Conservation (phyloP, 2,329 filamentous ascomycete genomes). For the Colletotrichum kahawae region DNA sequence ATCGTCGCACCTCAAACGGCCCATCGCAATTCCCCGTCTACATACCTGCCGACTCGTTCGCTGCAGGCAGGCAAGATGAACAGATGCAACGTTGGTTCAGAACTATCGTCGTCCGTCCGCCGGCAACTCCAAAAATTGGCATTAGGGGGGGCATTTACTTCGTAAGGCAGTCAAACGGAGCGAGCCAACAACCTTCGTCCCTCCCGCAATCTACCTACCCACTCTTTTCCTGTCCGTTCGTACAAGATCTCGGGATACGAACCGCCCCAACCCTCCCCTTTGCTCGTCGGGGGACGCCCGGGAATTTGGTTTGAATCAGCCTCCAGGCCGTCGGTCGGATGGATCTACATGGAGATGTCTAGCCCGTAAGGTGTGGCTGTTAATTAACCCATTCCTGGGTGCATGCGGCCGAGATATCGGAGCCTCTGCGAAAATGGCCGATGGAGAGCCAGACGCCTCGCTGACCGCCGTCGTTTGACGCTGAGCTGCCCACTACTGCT, state of each 20-base stretch:
- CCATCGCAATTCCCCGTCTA: not conserved
- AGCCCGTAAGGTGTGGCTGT: constrained; percentile 1
- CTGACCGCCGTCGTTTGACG: constrained; percentile 2
- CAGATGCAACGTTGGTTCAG: not conserved
- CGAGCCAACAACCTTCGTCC: not conserved
- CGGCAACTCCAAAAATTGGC: not conserved
- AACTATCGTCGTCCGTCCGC: not conserved
- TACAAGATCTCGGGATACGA: not conserved
- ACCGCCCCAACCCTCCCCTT: not conserved
- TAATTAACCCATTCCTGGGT: constrained; percentile 6
- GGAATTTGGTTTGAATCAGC: not conserved
- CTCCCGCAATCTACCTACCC: not conserved
- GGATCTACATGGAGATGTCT: not conserved
- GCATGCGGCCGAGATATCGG: constrained; percentile 6
- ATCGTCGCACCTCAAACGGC: not conserved
- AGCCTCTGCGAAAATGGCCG: constrained; percentile 8
- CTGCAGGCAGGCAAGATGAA: not conserved
- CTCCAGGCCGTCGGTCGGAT: constrained; percentile 1
- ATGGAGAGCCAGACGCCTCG: not conserved
- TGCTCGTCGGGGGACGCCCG: not conserved
- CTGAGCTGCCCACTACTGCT: not conserved
- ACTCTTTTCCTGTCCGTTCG: not conserved
- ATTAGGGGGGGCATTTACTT: not conserved
- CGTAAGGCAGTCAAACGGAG: not conserved
- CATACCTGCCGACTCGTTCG: not conserved